phyloP scores from a whole-genome alignment of 2,329 filamentous ascomycete genomes.

The Trichoderma atroviride region DNA sequence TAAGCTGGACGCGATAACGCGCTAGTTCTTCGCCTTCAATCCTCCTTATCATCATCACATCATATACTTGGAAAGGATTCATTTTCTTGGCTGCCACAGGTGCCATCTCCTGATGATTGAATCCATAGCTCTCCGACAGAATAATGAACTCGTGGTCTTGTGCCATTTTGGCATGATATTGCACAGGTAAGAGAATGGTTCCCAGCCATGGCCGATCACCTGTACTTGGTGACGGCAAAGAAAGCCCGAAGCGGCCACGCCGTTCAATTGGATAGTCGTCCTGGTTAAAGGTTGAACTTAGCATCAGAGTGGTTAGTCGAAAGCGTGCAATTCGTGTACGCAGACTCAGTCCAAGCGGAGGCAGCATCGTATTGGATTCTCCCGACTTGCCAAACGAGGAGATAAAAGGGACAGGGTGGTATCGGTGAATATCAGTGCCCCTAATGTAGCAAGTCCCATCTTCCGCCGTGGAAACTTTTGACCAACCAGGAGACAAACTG shows the following conservation, averaged over 20 bases:
- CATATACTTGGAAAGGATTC: conserved; percentile 10
- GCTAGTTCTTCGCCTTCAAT: conserved; percentile 1
- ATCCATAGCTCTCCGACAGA: conserved; percentile 22
- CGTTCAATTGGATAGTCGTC: conserved; percentile 5
- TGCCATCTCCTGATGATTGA: conserved; percentile 17
- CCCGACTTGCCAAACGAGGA: background rate
- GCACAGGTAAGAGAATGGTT: conserved; percentile 13
- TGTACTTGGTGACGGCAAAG: conserved; percentile 1
- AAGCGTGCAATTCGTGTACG: background rate
- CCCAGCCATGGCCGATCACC: conserved; percentile 18
- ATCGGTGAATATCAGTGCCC: background rate
- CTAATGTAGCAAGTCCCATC: background rate
- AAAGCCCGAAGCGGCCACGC: conserved; percentile 17
- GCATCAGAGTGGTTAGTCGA: background rate
- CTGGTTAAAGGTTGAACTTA: conserved; percentile 10
- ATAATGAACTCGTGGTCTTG: conserved; percentile 21
- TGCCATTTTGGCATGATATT: conserved; percentile 16
- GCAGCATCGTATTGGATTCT: background rate
- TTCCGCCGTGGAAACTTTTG: background rate
- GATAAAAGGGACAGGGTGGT: background rate
- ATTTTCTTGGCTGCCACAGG: background rate
- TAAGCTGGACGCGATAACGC: background rate
- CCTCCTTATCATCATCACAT: conserved; percentile 23
- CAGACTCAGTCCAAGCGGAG: background rate
- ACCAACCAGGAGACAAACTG: background rate